Percentiles rank a stretch among this genome's conserved stretches.
Conservation (phyloP, 2,329 filamentous ascomycete species). For the Alternaria consortialis region DNA sequence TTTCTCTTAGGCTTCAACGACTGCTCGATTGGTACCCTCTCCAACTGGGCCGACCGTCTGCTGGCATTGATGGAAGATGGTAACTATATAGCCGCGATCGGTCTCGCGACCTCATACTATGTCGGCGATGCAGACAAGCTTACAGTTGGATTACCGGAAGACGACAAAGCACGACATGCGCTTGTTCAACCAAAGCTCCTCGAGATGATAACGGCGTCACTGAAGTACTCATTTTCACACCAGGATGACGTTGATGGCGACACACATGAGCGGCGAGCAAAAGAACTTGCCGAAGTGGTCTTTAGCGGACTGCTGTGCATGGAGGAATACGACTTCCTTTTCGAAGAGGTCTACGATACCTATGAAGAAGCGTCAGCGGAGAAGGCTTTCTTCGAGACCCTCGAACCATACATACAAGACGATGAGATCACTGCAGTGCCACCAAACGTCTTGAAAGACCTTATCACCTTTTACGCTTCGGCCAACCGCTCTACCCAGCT, state of each 20-base stretch:
- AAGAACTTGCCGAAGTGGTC: conserved; percentile 81
- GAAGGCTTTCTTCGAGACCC: conserved; percentile 82
- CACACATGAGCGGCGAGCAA: conserved; percentile 68
- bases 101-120: conserved; percentile 91
- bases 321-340: conserved; percentile 81
- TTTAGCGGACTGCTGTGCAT: conserved; percentile 85
- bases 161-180: conserved; percentile 75
- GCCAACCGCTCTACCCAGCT: conserved; percentile 79
- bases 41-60: conserved; percentile 95
- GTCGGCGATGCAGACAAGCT: conserved; percentile 90
- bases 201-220: conserved; percentile 91
- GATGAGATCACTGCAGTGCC: conserved; percentile 78
- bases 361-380: conserved; percentile 80
- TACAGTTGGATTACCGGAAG: conserved; percentile 91
- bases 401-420: conserved; percentile 89
- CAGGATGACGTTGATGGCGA: conserved; percentile 60
- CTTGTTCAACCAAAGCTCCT: conserved; percentile 89
- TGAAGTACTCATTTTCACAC: conserved; percentile 86
- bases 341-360: conserved; percentile 88
- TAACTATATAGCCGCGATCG: conserved; percentile 93
- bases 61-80: conserved; percentile 95
- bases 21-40: conserved; percentile 86
- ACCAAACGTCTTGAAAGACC: conserved; percentile 82
- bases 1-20: conserved; percentile 96
- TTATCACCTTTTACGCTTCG: conserved; percentile 82